Evolutionary conservation across 176 grass and related monocot species (phyloP), one percentile per base, ranked within the genome.

Genomic region (Echinochloa phyllopogon): DNA sequence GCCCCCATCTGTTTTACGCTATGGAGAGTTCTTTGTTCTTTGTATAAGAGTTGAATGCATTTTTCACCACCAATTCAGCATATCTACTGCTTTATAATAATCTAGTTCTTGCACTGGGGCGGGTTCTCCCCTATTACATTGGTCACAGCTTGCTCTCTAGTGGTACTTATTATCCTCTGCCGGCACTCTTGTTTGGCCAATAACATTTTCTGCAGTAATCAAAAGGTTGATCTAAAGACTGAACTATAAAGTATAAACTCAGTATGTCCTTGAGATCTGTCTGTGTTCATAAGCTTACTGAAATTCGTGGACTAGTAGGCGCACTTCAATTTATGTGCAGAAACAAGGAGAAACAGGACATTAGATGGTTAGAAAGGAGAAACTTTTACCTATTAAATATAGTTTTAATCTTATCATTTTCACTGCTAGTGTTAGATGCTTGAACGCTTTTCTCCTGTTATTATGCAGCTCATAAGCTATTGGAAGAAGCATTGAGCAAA

Each of bases 401-500:
- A 29, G 45, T 65, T 81, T 42, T 25, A 18, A 6, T 74, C 66
- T 27, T 24, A n/a, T 58, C 51, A 27, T 45, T 68, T 52, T 60
- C 60, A 51, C 20, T 6, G n/a, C 36, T 62, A 37, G 60, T 6
- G n/a, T 43, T 62, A 37, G 60, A 15, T 75, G 20, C 57, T 87
- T 78, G 39, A 40, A 44, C 52, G 45, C 44, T 79, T 61, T 41
- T 44, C 12, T 39, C 42, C 2, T 87, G 13, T 80, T 73, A 57
- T 80, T 73, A 57, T 86, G 78, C 90, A 95, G 93, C 82, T 78
- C 93, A 92, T 84, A 79, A 75, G 72, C 55, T 95, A 21, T 86
- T 95, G 85, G 79, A 88, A 74, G 82, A 95, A 95, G 86, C 68
- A 27, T 43, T 82, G 76, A 83, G 88, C 8, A 95, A 88, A 84